These are phyloP conservation scores for Strobilomyces confusus DNA, from an alignment of 768 basidiomycete genomes.

Conservation along the genomic window DNA sequence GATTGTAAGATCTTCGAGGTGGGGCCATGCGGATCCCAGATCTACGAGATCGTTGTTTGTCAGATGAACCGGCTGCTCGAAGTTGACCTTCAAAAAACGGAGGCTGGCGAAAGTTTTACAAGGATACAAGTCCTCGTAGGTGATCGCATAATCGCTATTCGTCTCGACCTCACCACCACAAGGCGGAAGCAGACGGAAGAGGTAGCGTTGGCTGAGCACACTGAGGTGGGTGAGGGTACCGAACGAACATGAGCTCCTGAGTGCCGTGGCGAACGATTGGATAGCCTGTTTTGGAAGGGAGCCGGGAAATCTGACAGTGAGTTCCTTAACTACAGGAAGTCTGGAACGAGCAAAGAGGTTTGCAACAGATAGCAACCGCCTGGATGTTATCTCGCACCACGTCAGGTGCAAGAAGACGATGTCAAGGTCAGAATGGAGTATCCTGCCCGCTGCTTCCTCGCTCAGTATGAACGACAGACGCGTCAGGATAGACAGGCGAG, in stretches of 20 bases:
- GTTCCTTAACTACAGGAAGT: neutral
- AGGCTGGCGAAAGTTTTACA: constrained; percentile 1
- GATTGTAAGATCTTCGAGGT: neutral
- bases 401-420: neutral
- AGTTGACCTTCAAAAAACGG: neutral
- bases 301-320: neutral
- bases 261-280: neutral
- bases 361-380: neutral
- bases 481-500: neutral
- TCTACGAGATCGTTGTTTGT: neutral
- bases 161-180: neutral
- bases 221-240: neutral
- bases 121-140: neutral
- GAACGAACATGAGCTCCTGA: neutral
- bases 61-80: neutral
- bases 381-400: neutral
- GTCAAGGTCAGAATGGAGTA: neutral
- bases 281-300: neutral
- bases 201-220: neutral
- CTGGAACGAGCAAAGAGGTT: neutral
- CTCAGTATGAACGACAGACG: neutral
- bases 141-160: neutral
- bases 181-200: neutral
- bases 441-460: neutral
- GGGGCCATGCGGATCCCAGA: constrained; percentile 1